phyloP scores from a whole-genome alignment of 208 protist genomes.

The Tritrichomonas foetus region DNA sequence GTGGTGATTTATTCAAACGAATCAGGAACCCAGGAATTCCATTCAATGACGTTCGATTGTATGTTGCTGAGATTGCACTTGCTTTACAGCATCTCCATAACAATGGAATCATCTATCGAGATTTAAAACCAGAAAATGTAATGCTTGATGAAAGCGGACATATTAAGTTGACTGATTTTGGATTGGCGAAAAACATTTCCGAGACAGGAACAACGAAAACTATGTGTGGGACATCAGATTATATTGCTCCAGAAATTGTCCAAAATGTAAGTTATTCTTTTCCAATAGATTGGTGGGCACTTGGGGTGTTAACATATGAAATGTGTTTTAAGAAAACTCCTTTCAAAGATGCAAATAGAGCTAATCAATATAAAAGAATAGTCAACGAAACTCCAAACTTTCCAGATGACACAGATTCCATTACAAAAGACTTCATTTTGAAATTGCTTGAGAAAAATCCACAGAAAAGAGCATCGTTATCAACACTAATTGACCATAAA shows the following conservation, averaged over 20 bases:
- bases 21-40: neutral
- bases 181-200: neutral
- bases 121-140: conserved; percentile 8
- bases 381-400: neutral
- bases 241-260: neutral
- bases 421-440: neutral
- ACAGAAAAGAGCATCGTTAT: neutral
- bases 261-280: neutral
- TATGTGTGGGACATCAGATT: neutral
- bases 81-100: neutral
- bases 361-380: neutral
- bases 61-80: conserved; percentile 8
- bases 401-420: neutral
- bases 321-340: neutral
- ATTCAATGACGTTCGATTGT: neutral
- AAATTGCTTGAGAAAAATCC: neutral
- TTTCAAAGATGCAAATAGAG: neutral
- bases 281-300: neutral
- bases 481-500: neutral
- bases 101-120: neutral
- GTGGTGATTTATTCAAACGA: neutral
- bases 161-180: neutral
- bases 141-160: neutral
- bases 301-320: neutral
- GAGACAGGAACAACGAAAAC: neutral